Evolutionary conservation across 805 yeast species (phyloP).

Genomic region (Cyberlindnera maritima): DNA sequence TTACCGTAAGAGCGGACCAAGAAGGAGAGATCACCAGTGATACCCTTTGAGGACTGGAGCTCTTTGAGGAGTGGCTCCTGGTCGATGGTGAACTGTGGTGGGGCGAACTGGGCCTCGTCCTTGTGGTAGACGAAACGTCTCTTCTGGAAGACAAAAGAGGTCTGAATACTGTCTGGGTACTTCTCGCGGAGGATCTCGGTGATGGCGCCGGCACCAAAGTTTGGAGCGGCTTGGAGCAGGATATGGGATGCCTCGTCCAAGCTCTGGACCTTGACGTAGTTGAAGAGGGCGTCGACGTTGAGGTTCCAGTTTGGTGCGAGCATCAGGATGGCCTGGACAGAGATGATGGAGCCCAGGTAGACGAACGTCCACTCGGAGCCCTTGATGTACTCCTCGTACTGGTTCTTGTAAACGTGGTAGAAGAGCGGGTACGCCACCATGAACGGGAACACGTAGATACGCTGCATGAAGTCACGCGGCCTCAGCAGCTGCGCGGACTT

Average conservation of each 20-base stretch:
- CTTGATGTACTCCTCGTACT: slow-evolving; percentile 78
- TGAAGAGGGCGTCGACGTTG: slow-evolving; percentile 63
- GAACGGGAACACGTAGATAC: slow-evolving; percentile 86
- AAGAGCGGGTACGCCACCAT: slow-evolving; percentile 73
- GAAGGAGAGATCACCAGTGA: slow-evolving; percentile 49
- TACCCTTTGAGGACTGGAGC: slow-evolving; percentile 57
- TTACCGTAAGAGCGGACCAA: slow-evolving; percentile 66
- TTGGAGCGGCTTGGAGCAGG: slow-evolving; percentile 76
- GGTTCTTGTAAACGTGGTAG: slow-evolving; percentile 56
- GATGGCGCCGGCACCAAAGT: slow-evolving; percentile 83
- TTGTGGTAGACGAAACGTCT: slow-evolving; percentile 77
- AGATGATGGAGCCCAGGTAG: slow-evolving; percentile 67
- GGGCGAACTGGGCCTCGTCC: slow-evolving; percentile 55
- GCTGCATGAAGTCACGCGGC: slow-evolving; percentile 54
- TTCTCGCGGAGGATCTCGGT: slow-evolving; percentile 54
- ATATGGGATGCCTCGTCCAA: slow-evolving; percentile 69
- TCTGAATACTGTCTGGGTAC: slow-evolving; percentile 58
- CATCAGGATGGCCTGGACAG: slow-evolving; percentile 74
- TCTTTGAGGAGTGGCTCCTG: slow-evolving; percentile 52
- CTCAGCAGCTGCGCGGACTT: slow-evolving; percentile 70
- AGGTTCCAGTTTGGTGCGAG: slow-evolving; percentile 95
- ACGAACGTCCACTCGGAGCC: slow-evolving; percentile 97
- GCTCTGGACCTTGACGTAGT: slow-evolving; percentile 52
- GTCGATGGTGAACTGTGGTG: slow-evolving; percentile 73
- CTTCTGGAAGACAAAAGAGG: slow-evolving; percentile 84